Base-by-base conservation (phyloP, 805 yeast species). In the Myxozyma sirexii region DNA sequence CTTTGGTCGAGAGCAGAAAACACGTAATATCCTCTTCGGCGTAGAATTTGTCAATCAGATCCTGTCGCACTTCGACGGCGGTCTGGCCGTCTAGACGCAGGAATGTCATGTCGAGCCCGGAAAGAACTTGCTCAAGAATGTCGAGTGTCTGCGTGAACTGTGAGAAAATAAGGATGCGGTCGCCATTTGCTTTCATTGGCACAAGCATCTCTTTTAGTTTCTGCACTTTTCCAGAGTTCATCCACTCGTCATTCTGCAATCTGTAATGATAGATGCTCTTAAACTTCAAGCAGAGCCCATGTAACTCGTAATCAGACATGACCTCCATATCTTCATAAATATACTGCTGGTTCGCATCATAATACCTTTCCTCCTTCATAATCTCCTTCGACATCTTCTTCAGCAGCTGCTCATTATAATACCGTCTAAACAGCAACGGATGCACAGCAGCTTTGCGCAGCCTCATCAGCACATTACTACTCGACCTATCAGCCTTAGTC, bases 311-410 rank as follows among this genome's bases (percentile, higher is more conserved):
- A 76, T 94, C 99, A 7, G 89, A 82, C 97, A 94, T 90, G 13
- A 88, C 90, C 71, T 84, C 84, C 98, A 94, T 92, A 73, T 94
- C 99, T 76, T 94, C 99, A 69, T 71, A 84, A 59, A 94, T 92
- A 69, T 80, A 94, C 42, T 82, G 77, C 63, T 78, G 76, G 71
- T 90, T 91, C 17, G 98, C 97, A 57, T 84, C 84, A 33, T 8
- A 38, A 73, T 94, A 94, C 54, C 82, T 84, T 0, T 90, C 89
- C 69, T 92, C 97, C 57, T 79, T 79, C 87, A 89, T 85, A 49
- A 94, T 92, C 26, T 80, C 84, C 60, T 77, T 80, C 43, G 96
- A 80, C 98, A 94, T 94, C 44, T 77, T 71, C 49, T 72, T 71
- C 57, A 94, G 71, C 27, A 67, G 76, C 0, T 74, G 77, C 68